These are phyloP conservation scores for Discostella pseudostelligera DNA, from an alignment of 108 stramenopile genomes.

Conservation along the genomic window DNA sequence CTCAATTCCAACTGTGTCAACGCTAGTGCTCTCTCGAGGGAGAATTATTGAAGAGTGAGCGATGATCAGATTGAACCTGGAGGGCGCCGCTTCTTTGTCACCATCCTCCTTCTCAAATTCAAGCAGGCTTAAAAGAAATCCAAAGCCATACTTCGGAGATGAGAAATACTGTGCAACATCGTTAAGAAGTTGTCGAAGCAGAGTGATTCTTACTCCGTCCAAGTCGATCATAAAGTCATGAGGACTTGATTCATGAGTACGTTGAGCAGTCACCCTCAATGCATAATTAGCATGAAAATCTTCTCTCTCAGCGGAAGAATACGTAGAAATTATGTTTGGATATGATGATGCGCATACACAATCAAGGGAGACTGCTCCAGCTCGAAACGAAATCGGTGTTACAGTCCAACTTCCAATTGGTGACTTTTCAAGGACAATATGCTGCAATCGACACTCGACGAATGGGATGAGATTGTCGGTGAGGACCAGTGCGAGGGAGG, in stretches of 20 bases:
- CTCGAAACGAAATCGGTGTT: slow-evolving; percentile 11
- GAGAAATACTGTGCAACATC: slow-evolving; percentile 70
- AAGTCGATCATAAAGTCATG: slow-evolving; percentile 38
- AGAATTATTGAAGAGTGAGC: slow-evolving; percentile 59
- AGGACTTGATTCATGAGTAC: slow-evolving; percentile 2
- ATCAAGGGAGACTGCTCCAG: slow-evolving; percentile 23
- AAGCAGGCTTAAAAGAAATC: slow-evolving; percentile 25
- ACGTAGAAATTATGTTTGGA: slow-evolving; percentile 48
- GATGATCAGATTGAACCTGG: slow-evolving; percentile 31
- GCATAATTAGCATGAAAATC: slow-evolving; percentile 26
- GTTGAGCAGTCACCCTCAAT: slow-evolving; percentile 26
- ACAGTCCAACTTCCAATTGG: background rate
- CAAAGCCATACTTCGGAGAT: slow-evolving; percentile 63
- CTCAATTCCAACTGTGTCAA: slow-evolving; percentile 68
- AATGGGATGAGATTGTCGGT: slow-evolving; percentile 40
- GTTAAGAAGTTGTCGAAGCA: slow-evolving; percentile 57
- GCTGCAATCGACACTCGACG: slow-evolving; percentile 8
- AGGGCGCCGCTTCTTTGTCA: slow-evolving; percentile 29
- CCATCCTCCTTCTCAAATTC: slow-evolving; percentile 24
- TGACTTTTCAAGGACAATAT: slow-evolving; percentile 15
- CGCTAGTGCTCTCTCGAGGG: slow-evolving; percentile 57
- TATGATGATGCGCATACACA: slow-evolving; percentile 36
- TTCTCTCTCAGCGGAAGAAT: slow-evolving; percentile 17
- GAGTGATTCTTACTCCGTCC: slow-evolving; percentile 49
- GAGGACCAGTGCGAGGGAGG: slow-evolving; percentile 18